These are phyloP conservation scores for Handroanthus guayacan DNA, from an alignment of 257 asterid species.

Conservation along the genomic window DNA sequence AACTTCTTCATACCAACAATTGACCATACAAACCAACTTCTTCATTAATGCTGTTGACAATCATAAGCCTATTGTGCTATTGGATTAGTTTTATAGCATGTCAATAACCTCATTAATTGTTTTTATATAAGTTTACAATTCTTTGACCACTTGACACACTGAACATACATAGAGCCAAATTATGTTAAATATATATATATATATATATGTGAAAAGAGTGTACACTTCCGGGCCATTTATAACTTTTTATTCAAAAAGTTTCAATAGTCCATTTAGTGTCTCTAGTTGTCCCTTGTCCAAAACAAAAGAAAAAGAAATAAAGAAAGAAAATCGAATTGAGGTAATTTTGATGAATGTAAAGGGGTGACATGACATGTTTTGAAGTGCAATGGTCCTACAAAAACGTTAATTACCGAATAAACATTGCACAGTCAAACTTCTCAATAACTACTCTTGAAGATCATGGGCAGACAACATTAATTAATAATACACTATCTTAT, in stretches of 20 bases:
- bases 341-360: background rate
- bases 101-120: background rate
- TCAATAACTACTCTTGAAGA: background rate
- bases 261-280: background rate
- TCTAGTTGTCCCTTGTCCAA: no score
- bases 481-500: background rate
- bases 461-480: background rate
- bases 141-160: no score
- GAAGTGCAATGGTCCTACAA: background rate
- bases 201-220: no score
- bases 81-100: background rate
- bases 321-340: background rate
- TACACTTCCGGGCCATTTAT: background rate
- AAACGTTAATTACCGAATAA: background rate
- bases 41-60: background rate
- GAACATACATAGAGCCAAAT: no score
- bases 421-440: background rate
- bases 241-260: background rate
- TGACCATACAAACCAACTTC: slow-evolving; percentile 22
- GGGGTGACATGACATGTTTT: background rate
- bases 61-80: background rate
- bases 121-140: background rate
- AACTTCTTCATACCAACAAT: slow-evolving; percentile 23
- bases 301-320: no score
- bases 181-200: no score